phyloP scores from a whole-genome alignment of 2,329 filamentous ascomycete genomes.

The Trichoderma endophyticum region DNA sequence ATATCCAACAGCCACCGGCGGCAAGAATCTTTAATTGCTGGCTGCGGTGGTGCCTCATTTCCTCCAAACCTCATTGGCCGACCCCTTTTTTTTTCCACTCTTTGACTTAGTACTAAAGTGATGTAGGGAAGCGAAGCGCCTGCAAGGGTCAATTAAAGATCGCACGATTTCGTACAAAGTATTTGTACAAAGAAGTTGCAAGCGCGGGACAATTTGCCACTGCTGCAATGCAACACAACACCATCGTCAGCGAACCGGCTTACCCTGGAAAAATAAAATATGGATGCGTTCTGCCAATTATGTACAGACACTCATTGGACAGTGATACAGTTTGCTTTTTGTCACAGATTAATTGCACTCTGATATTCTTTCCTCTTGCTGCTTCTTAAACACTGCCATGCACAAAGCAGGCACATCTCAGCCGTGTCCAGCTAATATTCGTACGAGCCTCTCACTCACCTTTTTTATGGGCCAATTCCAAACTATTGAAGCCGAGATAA shows the following conservation, averaged over 20 bases:
- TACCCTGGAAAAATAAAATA: background rate
- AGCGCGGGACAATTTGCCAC: background rate
- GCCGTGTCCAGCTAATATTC: background rate
- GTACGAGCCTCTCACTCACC: background rate
- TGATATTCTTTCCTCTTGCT: background rate
- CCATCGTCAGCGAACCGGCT: background rate
- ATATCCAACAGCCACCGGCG: background rate
- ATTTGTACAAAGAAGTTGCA: background rate
- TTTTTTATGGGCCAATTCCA: background rate
- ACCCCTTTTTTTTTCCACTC: constrained; percentile 13
- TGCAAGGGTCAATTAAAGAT: background rate
- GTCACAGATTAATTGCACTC: background rate
- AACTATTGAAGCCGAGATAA: background rate
- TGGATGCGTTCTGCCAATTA: background rate
- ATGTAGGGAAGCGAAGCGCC: constrained; percentile 5
- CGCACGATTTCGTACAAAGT: background rate
- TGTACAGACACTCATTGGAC: background rate
- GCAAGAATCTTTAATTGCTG: background rate
- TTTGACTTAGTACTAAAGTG: background rate
- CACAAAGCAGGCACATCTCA: background rate
- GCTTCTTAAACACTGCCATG: background rate
- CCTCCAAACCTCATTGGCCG: background rate
- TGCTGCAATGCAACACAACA: background rate
- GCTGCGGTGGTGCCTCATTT: constrained; percentile 6
- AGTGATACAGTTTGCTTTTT: background rate